A percentile compares a stretch with the other conserved stretches of the same genome.
phyloP scores from a whole-genome alignment of 495 filamentous ascomycete genomes.

The Evansstolkia leycettana region DNA sequence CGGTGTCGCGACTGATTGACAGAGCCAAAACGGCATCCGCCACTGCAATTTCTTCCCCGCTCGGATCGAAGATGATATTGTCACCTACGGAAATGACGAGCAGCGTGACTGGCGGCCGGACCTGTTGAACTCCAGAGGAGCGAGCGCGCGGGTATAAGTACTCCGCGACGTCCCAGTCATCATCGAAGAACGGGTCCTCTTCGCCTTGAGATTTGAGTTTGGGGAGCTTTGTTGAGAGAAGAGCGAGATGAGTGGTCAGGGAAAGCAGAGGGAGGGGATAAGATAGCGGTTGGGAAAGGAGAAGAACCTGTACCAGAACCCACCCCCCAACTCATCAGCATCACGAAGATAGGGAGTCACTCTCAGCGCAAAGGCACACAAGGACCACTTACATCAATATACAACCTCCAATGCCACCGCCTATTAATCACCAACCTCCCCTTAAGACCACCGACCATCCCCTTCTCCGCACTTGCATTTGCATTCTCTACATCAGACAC shows the following conservation, averaged over 20 bases:
- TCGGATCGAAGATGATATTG: constrained; percentile 90
- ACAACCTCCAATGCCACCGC: constrained; percentile 91
- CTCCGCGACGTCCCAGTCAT: constrained; percentile 82
- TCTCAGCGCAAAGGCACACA: constrained; percentile 2
- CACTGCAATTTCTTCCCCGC: constrained; percentile 78
- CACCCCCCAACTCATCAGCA: too few species aligned
- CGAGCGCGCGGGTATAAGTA: constrained; percentile 56
- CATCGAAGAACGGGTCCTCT: constrained; percentile 95
- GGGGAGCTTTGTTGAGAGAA: constrained; percentile 76
- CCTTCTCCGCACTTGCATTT: constrained; percentile 6
- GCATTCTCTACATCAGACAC: constrained; percentile 15
- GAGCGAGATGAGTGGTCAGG: constrained; percentile 89
- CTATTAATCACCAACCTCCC: constrained; percentile 68
- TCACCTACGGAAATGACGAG: constrained; percentile 77
- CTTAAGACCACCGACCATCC: constrained; percentile 50
- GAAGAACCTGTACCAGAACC: constrained; percentile 88
- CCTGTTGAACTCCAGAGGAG: constrained; percentile 7
- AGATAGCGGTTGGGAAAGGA: constrained; percentile 81
- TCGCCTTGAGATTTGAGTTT: constrained; percentile 70
- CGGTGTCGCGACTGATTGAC: constrained; percentile 40
- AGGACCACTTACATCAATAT: constrained; percentile 66
- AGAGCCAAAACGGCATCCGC: constrained; percentile 80
- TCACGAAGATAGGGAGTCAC: too few species aligned
- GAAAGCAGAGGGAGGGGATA: constrained; percentile 89
- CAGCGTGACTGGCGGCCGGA: constrained; percentile 70